A percentile compares a stretch with the other conserved stretches of the same genome.
phyloP scores from a whole-genome alignment of 2,329 filamentous ascomycete genomes.

The Venturia effusa region DNA sequence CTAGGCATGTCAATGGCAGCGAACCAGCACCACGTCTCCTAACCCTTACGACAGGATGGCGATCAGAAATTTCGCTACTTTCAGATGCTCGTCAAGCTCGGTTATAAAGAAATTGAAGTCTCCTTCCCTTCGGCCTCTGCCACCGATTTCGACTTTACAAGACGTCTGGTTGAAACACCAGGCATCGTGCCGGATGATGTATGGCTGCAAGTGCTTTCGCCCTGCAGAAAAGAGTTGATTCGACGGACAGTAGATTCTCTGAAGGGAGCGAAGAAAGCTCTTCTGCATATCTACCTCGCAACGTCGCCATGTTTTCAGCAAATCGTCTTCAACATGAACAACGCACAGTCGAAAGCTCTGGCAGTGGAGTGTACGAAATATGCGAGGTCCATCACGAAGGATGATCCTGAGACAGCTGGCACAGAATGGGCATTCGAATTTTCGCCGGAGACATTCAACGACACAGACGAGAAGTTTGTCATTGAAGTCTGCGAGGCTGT shows the following conservation, averaged over 20 bases:
- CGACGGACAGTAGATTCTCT: conserved; percentile 79
- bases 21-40: background rate
- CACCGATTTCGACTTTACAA: conserved; percentile 92
- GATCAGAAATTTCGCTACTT: conserved; percentile 95
- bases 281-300: conserved; percentile 91
- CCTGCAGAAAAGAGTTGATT: conserved; percentile 87
- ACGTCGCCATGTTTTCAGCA: conserved; percentile 92
- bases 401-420: conserved; percentile 44
- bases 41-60: conserved; percentile 46
- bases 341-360: conserved; percentile 69
- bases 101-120: conserved; percentile 97
- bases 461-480: conserved; percentile 70
- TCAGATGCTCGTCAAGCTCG: conserved; percentile 81
- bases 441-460: conserved; percentile 81
- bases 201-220: conserved; percentile 82
- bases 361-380: conserved; percentile 80
- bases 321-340: conserved; percentile 79
- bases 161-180: conserved; percentile 73
- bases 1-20: background rate
- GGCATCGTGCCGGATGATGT: conserved; percentile 80
- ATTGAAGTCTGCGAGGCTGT: conserved; percentile 83
- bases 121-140: conserved; percentile 91
- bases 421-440: conserved; percentile 74
- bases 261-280: conserved; percentile 81
- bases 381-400: conserved; percentile 82